Percentiles rank a stretch among this genome's conserved stretches.
Evolutionary conservation across 2,329 filamentous ascomycete species (phyloP).

Genomic region (Amauroascus niger): DNA sequence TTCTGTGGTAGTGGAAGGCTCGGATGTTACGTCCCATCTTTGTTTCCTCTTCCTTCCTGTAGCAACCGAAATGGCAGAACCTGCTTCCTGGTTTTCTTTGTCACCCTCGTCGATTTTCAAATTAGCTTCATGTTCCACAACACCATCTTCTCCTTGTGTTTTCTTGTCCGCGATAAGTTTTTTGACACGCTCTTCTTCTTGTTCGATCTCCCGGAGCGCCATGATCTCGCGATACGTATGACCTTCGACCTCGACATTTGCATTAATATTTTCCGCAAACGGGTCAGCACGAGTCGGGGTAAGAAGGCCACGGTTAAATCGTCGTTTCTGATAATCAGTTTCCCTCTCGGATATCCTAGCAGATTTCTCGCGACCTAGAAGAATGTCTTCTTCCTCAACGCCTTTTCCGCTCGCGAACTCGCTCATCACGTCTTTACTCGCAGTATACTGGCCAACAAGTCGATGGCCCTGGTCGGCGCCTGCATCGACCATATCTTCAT

Average conservation of each 20-base stretch:
- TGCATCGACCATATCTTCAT: constrained; percentile 69
- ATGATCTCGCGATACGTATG: constrained; percentile 83
- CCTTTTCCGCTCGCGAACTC: constrained; percentile 80
- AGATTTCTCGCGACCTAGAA: constrained; percentile 77
- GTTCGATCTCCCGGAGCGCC: constrained; percentile 79
- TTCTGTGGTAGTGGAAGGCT: constrained; percentile 43
- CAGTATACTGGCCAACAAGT: constrained; percentile 91
- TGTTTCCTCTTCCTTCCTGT: constrained; percentile 76
- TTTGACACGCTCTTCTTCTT: constrained; percentile 81
- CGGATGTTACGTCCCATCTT: constrained; percentile 77
- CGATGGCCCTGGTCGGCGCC: constrained; percentile 64
- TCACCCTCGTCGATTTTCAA: constrained; percentile 57
- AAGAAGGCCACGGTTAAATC: constrained; percentile 70
- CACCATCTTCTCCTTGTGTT: constrained; percentile 47
- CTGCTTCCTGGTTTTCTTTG: constrained; percentile 64
- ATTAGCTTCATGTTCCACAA: constrained; percentile 59
- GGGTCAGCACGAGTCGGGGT: constrained; percentile 80
- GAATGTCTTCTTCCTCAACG: constrained; percentile 83
- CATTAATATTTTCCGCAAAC: constrained; percentile 66
- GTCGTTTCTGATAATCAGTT: constrained; percentile 93
- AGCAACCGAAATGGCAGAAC: constrained; percentile 53
- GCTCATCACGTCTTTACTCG: constrained; percentile 81
- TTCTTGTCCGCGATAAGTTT: constrained; percentile 70
- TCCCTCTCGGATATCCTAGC: constrained; percentile 86
- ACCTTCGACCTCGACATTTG: constrained; percentile 58